Evolutionary conservation across 768 basidiomycete genomes (phyloP), one percentile per base, ranked within the genome.

Genomic region (Hygrophoropsis aurantiaca): DNA sequence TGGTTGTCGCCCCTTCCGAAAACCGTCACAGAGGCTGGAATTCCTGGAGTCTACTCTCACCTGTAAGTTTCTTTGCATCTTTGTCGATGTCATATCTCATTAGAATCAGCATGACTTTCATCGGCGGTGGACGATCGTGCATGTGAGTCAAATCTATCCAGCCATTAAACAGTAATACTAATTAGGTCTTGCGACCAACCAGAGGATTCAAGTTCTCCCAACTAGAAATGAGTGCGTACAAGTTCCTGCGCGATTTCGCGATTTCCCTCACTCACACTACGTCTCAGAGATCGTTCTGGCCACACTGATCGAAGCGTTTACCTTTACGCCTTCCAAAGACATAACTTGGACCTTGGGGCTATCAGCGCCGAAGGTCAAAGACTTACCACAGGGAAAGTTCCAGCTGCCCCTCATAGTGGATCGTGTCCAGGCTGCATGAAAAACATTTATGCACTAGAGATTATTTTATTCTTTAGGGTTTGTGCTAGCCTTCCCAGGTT

Each of bases 161-260:
- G n/a, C n/a, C n/a, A n/a, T n/a, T n/a, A n/a, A n/a, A n/a, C n/a
- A n/a, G n/a, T n/a, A n/a, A n/a, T n/a, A n/a, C n/a, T n/a, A n/a
- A n/a, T n/a, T n/a, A 10, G n/a, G n/a, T n/a, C 33, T 13, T 15
- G 13, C 13, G 38, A 15, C 32, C 8, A 4, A 5, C 15, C 35
- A 51, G 51, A 23, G 53, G 76, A 7, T 76, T 73, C 58, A 71
- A 64, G 53, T 76, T 77, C 50, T 73, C 77, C 3, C 63, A 71
- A 50, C 55, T 75, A n/a, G 75, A 78, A 59, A 76, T 78, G 66
- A 78, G 76, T 77, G 51, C 40, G 73, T 47, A n/a, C 6, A 16
- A 16, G 36, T 16, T 38, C 7, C 16, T n/a, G n/a, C n/a, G n/a
- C n/a, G n/a, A n/a, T n/a, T 38, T 16, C 36, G n/a, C n/a, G 36